Conservation (phyloP, 2,329 filamentous ascomycete species). For the Diplodia seriata region DNA sequence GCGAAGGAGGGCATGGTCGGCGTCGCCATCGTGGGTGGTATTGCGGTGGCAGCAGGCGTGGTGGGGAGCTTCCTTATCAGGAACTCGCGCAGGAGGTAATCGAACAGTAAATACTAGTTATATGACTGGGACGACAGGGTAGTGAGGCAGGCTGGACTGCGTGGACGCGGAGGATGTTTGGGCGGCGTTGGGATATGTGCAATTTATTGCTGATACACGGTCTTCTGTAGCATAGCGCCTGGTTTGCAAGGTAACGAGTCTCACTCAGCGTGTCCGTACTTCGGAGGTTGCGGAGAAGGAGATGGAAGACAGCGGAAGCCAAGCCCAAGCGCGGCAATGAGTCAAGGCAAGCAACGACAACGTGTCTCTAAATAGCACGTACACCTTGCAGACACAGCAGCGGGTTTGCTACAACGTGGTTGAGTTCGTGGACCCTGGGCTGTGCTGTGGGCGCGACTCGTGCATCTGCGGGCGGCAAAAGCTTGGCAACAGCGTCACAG, state of each 20-base stretch:
- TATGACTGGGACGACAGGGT: background rate
- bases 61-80: slow-evolving; percentile 86
- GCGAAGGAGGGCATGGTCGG: slow-evolving; percentile 92
- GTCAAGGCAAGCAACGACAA: background rate
- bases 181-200: slow-evolving; percentile 22
- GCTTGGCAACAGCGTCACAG: slow-evolving; percentile 17
- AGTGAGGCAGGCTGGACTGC: background rate
- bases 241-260: slow-evolving; percentile 15
- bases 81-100: slow-evolving; percentile 69
- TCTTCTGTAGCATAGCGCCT: slow-evolving; percentile 15
- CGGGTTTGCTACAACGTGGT: slow-evolving; percentile 4
- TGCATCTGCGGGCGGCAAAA: slow-evolving; percentile 7
- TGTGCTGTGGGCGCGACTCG: slow-evolving; percentile 1
- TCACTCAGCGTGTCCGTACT: background rate
- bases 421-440: slow-evolving; percentile 18
- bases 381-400: background rate
- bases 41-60: slow-evolving; percentile 91
- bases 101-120: background rate
- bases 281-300: slow-evolving; percentile 3
- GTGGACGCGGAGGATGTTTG: slow-evolving; percentile 22
- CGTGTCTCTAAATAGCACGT: background rate
- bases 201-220: slow-evolving; percentile 17
- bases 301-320: slow-evolving; percentile 10
- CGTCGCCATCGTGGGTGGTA: slow-evolving; percentile 90
- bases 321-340: background rate